These are phyloP conservation scores for Marchantia paleacea DNA, from an alignment of 225 moss, liverwort and hornwort genomes.

Conservation along the genomic window DNA sequence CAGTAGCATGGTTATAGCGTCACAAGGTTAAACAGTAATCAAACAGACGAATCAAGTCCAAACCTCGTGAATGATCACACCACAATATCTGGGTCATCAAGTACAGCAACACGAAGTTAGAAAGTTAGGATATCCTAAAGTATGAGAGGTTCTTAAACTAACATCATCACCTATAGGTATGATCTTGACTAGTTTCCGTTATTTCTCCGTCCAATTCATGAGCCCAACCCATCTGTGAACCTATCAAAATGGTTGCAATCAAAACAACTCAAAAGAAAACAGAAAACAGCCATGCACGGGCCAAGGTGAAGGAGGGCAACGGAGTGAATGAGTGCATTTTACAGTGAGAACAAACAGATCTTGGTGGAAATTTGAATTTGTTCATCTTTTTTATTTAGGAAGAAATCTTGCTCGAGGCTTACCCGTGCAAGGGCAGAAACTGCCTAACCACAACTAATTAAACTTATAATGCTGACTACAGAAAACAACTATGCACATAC, in stretches of 20 bases:
- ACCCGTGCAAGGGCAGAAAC: background rate
- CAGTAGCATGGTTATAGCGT: too few relatives aligned
- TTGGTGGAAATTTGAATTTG: background rate
- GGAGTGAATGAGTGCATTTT: background rate
- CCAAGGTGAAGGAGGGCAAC: too few relatives aligned
- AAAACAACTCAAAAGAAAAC: background rate
- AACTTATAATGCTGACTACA: background rate
- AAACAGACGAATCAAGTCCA: background rate
- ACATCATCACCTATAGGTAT: background rate
- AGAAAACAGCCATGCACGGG: background rate
- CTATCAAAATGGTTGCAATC: background rate
- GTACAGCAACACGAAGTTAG: background rate
- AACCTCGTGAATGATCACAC: background rate
- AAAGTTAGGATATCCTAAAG: background rate
- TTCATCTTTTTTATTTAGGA: background rate
- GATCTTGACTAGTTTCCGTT: background rate
- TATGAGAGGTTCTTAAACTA: background rate
- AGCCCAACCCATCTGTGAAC: background rate
- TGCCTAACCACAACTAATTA: background rate
- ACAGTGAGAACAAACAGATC: background rate
- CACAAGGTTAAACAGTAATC: background rate
- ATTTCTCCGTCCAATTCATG: background rate
- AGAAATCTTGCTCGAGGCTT: background rate
- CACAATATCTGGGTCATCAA: background rate
- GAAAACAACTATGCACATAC: background rate